Evolutionary conservation across 2,329 filamentous ascomycete species (phyloP), one percentile per base, ranked within the genome.

Genomic region (Fusarium globosum): DNA sequence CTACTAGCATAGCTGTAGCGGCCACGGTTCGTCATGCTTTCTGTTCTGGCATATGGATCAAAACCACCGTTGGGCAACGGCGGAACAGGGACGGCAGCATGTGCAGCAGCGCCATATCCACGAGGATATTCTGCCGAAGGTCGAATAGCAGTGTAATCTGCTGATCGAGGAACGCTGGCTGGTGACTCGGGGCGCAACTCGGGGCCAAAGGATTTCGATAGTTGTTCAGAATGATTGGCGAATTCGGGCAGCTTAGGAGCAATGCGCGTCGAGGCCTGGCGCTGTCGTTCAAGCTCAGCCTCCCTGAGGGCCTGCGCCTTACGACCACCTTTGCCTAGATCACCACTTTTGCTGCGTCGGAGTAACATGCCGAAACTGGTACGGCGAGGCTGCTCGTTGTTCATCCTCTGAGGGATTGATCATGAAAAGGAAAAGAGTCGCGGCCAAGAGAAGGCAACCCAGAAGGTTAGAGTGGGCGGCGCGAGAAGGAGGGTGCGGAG

Each of bases 1-100:
- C 93, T 97, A 85, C 94, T 97, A 65, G 96, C 95, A 84, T 98
- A 98, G 85, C 95, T 98, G 85, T 97, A 97, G 75, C 96, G 93
- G 69, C 96, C 95, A 77, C 96, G 94, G 83, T 98, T 92, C 77
- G 96, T 95, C 94, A 98, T 98, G 87, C 96, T 98, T 86, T 97
- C 94, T 41, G 93, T 92, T 72, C 94, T 90, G 51, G 93, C 91
- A 80, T 96, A 96, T 20, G 94, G 93, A 78, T 97, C 94, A 72
- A 89, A 87, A 77, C 88, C 88, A 65, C 88, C 88, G 80, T 85
- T 88, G 52, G 90, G 89, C 59, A 92, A 85, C 4, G 91, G 90
- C 60, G 89, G 89, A 49, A 88, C 82, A 48, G 90, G 87, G 52
- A 86, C 78, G 38, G 81, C 81, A 70, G 80, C 83, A 76, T 65